Conservation (phyloP, 1,284 basidiomycete genomes). For the Sanghuangporus sanghuang region DNA sequence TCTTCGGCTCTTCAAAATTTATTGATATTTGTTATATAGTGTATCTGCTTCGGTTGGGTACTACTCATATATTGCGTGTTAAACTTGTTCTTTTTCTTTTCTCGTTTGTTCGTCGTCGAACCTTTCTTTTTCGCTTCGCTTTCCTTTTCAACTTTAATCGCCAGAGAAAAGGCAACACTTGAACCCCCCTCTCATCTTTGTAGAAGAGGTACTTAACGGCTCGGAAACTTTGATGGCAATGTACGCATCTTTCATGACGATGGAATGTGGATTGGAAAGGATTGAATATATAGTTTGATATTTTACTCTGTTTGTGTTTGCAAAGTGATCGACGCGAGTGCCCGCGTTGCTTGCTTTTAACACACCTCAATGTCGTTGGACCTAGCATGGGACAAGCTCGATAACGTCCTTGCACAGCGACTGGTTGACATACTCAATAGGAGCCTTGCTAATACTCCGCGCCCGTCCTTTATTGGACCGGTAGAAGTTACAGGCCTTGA, state of each 20-base stretch:
- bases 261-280: background rate
- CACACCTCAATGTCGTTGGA: slow-evolving; percentile 63
- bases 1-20: background rate
- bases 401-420: slow-evolving; percentile 62
- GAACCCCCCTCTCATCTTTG: too few species aligned
- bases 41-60: background rate
- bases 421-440: slow-evolving; percentile 79
- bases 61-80: background rate
- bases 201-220: too few species aligned
- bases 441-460: slow-evolving; percentile 62
- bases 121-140: background rate
- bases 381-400: slow-evolving; percentile 71
- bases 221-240: too few species aligned
- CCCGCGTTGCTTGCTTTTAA: background rate
- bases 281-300: background rate
- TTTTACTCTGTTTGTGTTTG: background rate
- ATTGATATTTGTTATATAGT: slow-evolving; percentile 5
- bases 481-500: slow-evolving; percentile 82
- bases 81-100: background rate
- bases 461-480: slow-evolving; percentile 93
- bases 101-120: background rate
- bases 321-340: background rate
- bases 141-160: background rate
- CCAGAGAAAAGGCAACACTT: background rate
- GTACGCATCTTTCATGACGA: background rate